A percentile compares a stretch with the other conserved stretches of the same genome.
Conservation (phyloP, 345 rosid genomes). For the Conringia planisiliqua region DNA sequence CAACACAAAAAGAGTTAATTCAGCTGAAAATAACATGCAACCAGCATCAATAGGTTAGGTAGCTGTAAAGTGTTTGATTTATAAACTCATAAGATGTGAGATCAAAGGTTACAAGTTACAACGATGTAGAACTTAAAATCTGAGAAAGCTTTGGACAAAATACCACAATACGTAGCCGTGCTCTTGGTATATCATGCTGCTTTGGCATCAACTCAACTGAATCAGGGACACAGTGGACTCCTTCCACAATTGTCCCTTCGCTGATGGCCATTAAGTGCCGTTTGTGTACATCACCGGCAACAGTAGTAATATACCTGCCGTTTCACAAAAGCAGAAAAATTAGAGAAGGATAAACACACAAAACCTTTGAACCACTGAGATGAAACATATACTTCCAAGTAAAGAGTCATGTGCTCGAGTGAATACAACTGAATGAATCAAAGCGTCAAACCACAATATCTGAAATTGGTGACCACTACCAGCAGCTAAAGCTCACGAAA, state of each 20-base stretch:
- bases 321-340: not conserved
- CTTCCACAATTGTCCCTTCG: conserved; percentile 72
- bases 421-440: not conserved
- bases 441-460: conserved; percentile 3
- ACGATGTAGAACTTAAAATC: not conserved
- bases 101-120: not conserved
- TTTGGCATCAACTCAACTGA: conserved; percentile 78
- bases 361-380: not conserved
- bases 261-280: conserved; percentile 66
- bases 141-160: conserved; percentile 5
- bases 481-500: not conserved
- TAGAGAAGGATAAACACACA: conserved; percentile 6
- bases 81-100: not conserved
- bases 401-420: not conserved
- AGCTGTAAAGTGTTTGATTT: not conserved
- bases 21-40: not conserved
- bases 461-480: not conserved
- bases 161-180: conserved; percentile 90
- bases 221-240: conserved; percentile 79
- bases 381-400: not conserved
- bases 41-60: not conserved
- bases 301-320: conserved; percentile 74
- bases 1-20: not conserved
- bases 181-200: conserved; percentile 65
- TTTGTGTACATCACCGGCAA: conserved; percentile 63